These are phyloP conservation scores for Penicillium odoratum DNA, from an alignment of 495 filamentous ascomycete species.

Conservation along the genomic window DNA sequence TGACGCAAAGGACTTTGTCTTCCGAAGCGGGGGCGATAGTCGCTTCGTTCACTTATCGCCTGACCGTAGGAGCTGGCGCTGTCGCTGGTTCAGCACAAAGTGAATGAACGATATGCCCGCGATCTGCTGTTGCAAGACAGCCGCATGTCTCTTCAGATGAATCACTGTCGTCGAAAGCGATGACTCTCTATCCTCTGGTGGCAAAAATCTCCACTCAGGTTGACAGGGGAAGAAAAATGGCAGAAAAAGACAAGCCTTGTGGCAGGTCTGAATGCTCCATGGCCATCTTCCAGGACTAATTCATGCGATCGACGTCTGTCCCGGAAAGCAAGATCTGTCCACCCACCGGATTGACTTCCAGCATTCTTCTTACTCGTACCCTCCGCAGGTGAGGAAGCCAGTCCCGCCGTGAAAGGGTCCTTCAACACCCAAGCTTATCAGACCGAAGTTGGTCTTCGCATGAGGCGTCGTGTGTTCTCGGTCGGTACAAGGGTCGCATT, in stretches of 20 bases:
- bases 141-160: background rate
- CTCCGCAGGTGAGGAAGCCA: background rate
- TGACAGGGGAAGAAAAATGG: background rate
- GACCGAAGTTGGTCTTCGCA: too few relatives aligned
- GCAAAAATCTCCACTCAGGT: background rate
- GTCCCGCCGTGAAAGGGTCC: background rate
- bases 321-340: background rate
- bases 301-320: background rate
- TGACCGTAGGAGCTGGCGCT: too few relatives aligned
- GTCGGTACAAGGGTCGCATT: background rate
- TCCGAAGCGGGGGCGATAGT: background rate
- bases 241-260: background rate
- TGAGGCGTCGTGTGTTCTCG: background rate
- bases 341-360: background rate
- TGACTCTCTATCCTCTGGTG: conserved; percentile 4
- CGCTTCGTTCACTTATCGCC: background rate
- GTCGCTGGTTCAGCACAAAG: background rate
- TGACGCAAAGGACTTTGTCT: too few relatives aligned
- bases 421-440: background rate
- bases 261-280: background rate
- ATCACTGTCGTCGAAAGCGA: conserved; percentile 1
- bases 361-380: background rate
- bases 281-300: background rate
- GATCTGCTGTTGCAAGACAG: conserved; percentile 3
- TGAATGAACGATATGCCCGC: background rate